Evolutionary conservation across 1,284 basidiomycete genomes (phyloP).

Genomic region (Wolfiporia cocos): DNA sequence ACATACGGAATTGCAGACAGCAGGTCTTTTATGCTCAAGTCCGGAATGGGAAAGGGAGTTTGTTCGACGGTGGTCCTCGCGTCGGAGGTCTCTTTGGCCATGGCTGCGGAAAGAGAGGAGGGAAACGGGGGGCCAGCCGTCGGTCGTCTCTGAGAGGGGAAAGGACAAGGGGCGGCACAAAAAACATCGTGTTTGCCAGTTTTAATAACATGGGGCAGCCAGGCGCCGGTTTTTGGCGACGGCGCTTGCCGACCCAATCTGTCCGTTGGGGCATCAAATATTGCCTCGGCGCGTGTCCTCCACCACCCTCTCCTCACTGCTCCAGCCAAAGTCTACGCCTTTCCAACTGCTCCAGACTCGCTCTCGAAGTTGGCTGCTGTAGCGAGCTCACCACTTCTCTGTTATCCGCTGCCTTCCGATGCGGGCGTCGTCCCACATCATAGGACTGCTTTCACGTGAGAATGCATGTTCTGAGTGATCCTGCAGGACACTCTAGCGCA

Average conservation of each 20-base stretch:
- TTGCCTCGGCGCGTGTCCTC: background rate
- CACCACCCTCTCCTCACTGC: too few species aligned
- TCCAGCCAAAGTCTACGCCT: too few species aligned
- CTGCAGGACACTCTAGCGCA: too few species aligned
- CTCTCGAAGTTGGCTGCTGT: too few species aligned
- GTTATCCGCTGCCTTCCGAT: too few species aligned
- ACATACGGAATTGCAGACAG: conserved; percentile 85
- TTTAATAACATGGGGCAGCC: conserved; percentile 18
- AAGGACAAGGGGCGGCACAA: conserved; percentile 9
- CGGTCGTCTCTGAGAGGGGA: conserved; percentile 12
- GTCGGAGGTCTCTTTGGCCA: conserved; percentile 21
- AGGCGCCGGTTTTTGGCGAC: too few species aligned
- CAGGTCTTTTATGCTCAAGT: conserved; percentile 82
- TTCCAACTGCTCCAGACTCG: too few species aligned
- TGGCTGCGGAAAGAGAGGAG: conserved; percentile 9
- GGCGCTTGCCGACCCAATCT: conserved; percentile 45
- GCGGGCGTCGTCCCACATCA: too few species aligned
- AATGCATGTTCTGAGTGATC: too few species aligned
- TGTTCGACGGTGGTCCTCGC: conserved; percentile 43
- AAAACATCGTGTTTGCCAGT: conserved; percentile 11
- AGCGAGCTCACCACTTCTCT: too few species aligned
- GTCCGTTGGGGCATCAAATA: conserved; percentile 34
- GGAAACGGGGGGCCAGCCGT: conserved; percentile 9
- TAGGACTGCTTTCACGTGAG: too few species aligned
- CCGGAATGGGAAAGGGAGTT: conserved; percentile 65